A percentile compares a stretch with the other conserved stretches of the same genome.
Conservation (phyloP, 129 eudicot species). For the Flaveria brownii region DNA sequence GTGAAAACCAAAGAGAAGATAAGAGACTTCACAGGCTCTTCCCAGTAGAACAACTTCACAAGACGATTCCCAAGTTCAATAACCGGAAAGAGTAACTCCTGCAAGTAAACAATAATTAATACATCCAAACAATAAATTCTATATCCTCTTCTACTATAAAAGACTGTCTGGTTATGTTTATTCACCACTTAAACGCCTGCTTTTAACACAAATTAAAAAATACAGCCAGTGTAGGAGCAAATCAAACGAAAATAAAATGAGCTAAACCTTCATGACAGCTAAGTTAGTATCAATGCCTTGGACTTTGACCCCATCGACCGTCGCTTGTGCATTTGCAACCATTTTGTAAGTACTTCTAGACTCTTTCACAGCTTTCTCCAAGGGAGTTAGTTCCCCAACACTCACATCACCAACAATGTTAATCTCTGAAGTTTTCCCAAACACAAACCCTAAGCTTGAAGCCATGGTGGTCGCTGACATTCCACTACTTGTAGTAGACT, state of each 20-base stretch:
- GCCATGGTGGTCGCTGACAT: constrained; percentile 66
- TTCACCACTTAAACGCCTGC: too few species aligned
- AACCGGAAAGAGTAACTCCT: constrained; percentile 79
- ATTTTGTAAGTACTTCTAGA: constrained; percentile 75
- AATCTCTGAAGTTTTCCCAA: constrained; percentile 52
- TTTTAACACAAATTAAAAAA: too few species aligned
- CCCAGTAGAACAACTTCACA: constrained; percentile 57
- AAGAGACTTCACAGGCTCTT: constrained; percentile 64
- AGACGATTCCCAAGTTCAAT: constrained; percentile 47
- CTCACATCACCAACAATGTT: constrained; percentile 67
- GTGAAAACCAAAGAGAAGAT: constrained; percentile 59
- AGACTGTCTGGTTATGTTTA: too few species aligned
- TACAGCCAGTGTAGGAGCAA: background rate
- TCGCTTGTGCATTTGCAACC: constrained; percentile 80
- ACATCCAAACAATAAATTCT: too few species aligned
- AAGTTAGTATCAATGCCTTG: constrained; percentile 90
- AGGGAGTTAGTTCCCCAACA: constrained; percentile 77
- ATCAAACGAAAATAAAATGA: background rate
- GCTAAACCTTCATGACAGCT: constrained; percentile 77
- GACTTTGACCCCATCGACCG: constrained; percentile 93
- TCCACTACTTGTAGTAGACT: constrained; percentile 3
- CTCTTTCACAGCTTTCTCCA: constrained; percentile 78
- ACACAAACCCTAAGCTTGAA: constrained; percentile 58
- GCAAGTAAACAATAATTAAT: constrained; percentile 25
- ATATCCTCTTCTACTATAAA: too few species aligned